A percentile compares a stretch with the other conserved stretches of the same genome.
Conservation (phyloP, 1,284 basidiomycete species). For the Pascua sp. region DNA sequence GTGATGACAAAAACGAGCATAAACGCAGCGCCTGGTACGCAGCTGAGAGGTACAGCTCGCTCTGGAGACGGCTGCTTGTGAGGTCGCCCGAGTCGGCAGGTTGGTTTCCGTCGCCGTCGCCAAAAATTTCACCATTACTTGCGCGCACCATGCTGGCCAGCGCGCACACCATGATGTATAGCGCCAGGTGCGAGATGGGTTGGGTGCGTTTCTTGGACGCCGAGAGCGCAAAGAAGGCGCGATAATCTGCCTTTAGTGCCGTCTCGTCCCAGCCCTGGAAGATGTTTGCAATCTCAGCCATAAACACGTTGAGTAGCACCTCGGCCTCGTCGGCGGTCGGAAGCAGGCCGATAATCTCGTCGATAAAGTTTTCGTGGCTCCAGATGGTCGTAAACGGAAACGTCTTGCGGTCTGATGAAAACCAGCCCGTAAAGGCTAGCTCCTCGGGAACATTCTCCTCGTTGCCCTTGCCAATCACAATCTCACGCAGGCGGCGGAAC, state of each 20-base stretch:
- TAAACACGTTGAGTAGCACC: constrained; percentile 38
- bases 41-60: constrained; percentile 48
- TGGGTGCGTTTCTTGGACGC: constrained; percentile 37
- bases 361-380: constrained; percentile 49
- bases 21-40: constrained; percentile 48
- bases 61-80: constrained; percentile 45
- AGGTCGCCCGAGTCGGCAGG: constrained; percentile 26
- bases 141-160: constrained; percentile 46
- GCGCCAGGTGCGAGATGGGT: constrained; percentile 39
- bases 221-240: constrained; percentile 40
- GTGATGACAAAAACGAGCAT: constrained; percentile 48
- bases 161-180: constrained; percentile 48
- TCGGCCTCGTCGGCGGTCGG: constrained; percentile 42
- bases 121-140: constrained; percentile 42
- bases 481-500: constrained; percentile 26
- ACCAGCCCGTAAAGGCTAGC: constrained; percentile 44
- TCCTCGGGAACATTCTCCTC: constrained; percentile 42
- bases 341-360: constrained; percentile 45
- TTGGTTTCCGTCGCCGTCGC: constrained; percentile 8
- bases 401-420: constrained; percentile 46
- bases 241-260: constrained; percentile 37
- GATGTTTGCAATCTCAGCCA: constrained; percentile 38
- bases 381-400: constrained; percentile 51
- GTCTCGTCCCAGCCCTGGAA: constrained; percentile 46
- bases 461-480: constrained; percentile 11